These are phyloP conservation scores for Penicillium aurantiogriseum DNA, from an alignment of 2,329 filamentous ascomycete genomes.

Conservation along the genomic window DNA sequence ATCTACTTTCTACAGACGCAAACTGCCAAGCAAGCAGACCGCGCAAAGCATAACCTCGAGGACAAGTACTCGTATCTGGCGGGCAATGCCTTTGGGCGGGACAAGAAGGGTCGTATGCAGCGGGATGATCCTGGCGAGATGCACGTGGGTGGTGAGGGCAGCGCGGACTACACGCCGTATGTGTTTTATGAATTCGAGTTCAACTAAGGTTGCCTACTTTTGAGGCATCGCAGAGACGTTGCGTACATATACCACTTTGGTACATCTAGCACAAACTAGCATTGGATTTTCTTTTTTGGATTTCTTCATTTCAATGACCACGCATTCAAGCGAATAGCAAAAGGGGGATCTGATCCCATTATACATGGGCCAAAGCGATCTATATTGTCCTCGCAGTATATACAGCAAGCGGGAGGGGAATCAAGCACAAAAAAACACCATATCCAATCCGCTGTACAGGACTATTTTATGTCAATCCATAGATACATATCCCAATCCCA, in stretches of 20 bases:
- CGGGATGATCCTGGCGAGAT: slow-evolving; percentile 92
- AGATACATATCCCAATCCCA: slow-evolving; percentile 1
- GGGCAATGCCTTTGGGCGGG: slow-evolving; percentile 87
- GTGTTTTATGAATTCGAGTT: slow-evolving; percentile 97
- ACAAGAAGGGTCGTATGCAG: slow-evolving; percentile 88
- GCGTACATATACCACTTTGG: slow-evolving; percentile 26
- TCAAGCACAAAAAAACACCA: slow-evolving; percentile 7
- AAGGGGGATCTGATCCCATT: not conserved
- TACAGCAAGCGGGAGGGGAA: slow-evolving; percentile 17
- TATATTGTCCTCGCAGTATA: slow-evolving; percentile 17
- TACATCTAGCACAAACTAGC: slow-evolving; percentile 24
- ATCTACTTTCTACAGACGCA: slow-evolving; percentile 60
- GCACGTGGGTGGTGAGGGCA: slow-evolving; percentile 67
- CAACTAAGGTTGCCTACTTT: slow-evolving; percentile 38
- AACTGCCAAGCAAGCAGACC: slow-evolving; percentile 70
- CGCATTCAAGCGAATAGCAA: not conserved
- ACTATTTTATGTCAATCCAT: slow-evolving; percentile 7
- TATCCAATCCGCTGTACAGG: slow-evolving; percentile 14
- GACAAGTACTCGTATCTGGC: slow-evolving; percentile 85
- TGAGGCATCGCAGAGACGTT: not conserved
- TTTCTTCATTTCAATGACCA: not conserved
- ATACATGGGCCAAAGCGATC: slow-evolving; percentile 12
- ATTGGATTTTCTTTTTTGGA: slow-evolving; percentile 4
- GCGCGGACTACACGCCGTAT: slow-evolving; percentile 87
- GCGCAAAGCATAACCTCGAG: slow-evolving; percentile 76